A percentile compares a stretch with the other conserved stretches of the same genome.
Conservation (phyloP, 2,329 filamentous ascomycete species). For the Claviceps africana region DNA sequence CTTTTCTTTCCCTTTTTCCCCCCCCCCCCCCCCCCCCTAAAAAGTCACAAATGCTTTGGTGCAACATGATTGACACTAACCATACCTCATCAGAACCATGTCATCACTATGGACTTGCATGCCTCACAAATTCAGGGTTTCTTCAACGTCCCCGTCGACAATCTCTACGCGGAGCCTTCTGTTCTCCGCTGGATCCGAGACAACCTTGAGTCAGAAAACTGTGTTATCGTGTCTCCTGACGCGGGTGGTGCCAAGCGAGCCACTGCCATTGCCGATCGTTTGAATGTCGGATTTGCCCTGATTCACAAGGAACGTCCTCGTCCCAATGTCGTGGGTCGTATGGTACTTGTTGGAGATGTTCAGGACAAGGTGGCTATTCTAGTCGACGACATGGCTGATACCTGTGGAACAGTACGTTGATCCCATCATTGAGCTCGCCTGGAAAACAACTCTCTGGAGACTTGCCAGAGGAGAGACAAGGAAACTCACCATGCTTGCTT, state of each 20-base stretch:
- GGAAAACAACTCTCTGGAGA: background rate
- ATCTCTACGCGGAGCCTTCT: conserved; percentile 87
- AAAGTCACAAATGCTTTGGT: background rate
- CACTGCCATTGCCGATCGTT: conserved; percentile 80
- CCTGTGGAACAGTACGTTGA: conserved; percentile 56
- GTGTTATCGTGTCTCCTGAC: conserved; percentile 89
- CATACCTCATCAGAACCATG: conserved; percentile 22
- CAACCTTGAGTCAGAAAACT: conserved; percentile 67
- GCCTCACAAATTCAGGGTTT: conserved; percentile 91
- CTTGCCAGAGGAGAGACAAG: background rate
- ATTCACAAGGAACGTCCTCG: conserved; percentile 94
- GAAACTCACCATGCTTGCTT: background rate
- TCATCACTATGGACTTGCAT: conserved; percentile 94
- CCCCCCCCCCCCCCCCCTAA: too few relatives aligned
- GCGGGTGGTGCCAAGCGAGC: conserved; percentile 90
- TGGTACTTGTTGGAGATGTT: conserved; percentile 91
- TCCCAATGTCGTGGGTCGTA: conserved; percentile 73
- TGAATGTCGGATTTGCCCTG: conserved; percentile 81
- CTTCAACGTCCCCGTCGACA: conserved; percentile 66
- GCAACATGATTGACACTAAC: background rate
- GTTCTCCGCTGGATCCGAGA: conserved; percentile 84
- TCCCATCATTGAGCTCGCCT: background rate
- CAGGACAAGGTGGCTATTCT: conserved; percentile 84
- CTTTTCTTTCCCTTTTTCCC: background rate
- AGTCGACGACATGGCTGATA: conserved; percentile 96